A percentile compares a stretch with the other conserved stretches of the same genome.
Conservation (phyloP, 2,329 filamentous ascomycete species). For the Myriangium duriaei region DNA sequence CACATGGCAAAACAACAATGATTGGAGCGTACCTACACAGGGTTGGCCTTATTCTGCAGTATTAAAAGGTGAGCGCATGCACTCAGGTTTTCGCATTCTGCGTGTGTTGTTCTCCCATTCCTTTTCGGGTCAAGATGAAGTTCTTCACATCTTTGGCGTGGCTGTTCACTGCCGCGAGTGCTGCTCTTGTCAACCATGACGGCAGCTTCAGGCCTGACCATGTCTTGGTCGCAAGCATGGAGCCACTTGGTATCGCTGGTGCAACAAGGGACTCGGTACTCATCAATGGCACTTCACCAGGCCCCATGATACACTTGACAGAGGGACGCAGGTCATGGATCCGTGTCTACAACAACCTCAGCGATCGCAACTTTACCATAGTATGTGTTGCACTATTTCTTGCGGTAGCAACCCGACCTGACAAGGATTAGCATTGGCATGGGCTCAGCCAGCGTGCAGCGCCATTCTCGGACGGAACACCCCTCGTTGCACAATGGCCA, state of each 20-base stretch:
- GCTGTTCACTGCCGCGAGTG: not conserved
- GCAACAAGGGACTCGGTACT: conserved; percentile 25
- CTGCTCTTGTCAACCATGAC: not conserved
- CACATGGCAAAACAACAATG: too few species aligned
- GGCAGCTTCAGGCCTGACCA: conserved; percentile 2
- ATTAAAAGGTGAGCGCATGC: too few species aligned
- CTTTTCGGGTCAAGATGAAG: not conserved
- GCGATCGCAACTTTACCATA: conserved; percentile 42
- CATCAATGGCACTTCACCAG: conserved; percentile 42
- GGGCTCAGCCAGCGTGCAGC: conserved; percentile 47
- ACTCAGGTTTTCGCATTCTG: too few species aligned
- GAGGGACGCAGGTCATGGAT: conserved; percentile 40
- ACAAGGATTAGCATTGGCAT: conserved; percentile 48
- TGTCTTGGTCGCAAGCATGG: conserved; percentile 4
- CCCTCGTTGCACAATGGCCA: conserved; percentile 48
- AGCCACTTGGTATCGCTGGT: conserved; percentile 4
- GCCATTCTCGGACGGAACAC: conserved; percentile 53
- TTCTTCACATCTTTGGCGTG: not conserved
- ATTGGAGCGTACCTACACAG: too few species aligned
- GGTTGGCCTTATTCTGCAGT: too few species aligned
- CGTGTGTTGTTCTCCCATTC: too few species aligned
- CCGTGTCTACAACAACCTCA: conserved; percentile 47
- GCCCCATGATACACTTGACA: conserved; percentile 35
- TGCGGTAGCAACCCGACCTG: not conserved
- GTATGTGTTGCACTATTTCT: conserved; percentile 21